Evolutionary conservation across 2,329 filamentous ascomycete genomes (phyloP), one percentile per base, ranked within the genome.

Genomic region (Verticillium isaacii): DNA sequence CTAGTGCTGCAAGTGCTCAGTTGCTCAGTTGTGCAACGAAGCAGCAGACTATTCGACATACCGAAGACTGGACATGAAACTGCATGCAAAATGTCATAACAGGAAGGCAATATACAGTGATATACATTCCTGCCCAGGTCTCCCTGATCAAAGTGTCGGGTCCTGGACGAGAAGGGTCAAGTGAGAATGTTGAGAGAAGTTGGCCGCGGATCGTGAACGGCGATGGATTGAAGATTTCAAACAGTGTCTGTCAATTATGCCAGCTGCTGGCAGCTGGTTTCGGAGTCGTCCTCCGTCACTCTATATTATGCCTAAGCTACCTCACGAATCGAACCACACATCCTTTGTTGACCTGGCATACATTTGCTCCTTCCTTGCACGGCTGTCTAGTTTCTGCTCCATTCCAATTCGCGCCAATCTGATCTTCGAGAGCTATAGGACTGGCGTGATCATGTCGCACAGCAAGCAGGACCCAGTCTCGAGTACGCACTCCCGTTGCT

Each of bases 381-480:
- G n/a, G 4, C 45, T 5, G 19, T n/a, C 9, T 12, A 52, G 9
- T 11, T 52, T 25, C 4, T n/a, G 12, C 19, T 12, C 45, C 8
- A 25, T 8, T 29, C 19, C 45, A 9, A 25, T 8, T 52, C 19
- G 6, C 17, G 5, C n/a, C 14, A 41, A 14, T 36, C 15, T 15
- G 37, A 15, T 15, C 15, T 7, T 41, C 14, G 37, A 41, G 4
- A n/a, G 5, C 8, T 12, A 52, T 52, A 23, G 3, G 11, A 52
- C 23, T 52, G n/a, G 8, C 19, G 2, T 23, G 41, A 70, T 57
- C 56, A 82, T 83, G 81, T 79, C 81, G 60, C 80, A 83, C 66
- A 86, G 81, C 83, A 78, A 70, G 76, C 66, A 36, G 34, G 34
- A 9, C 34, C 34, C 9, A 36, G 9, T 14, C 14, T 23, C 19